A percentile compares a stretch with the other conserved stretches of the same genome.
Conservation (phyloP, 2,329 filamentous ascomycete species). For the Pseudocercospora fijiensis region DNA sequence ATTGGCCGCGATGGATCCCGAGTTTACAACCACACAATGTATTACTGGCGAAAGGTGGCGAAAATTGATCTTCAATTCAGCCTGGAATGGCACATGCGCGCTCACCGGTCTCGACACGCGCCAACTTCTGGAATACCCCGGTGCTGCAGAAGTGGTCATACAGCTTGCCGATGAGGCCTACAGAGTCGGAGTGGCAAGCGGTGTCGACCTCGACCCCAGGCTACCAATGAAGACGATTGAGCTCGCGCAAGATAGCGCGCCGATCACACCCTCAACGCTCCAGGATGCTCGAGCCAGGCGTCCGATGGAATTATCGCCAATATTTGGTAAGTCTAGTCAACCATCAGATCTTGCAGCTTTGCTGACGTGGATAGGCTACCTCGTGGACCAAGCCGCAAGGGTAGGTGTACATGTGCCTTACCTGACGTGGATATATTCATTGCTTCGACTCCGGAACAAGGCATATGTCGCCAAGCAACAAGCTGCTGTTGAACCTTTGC, state of each 20-base stretch:
- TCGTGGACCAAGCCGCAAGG: slow-evolving; percentile 18
- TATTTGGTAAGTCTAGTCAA: slow-evolving; percentile 24
- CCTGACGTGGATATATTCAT: slow-evolving; percentile 17
- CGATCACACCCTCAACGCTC: slow-evolving; percentile 29
- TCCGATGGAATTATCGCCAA: slow-evolving; percentile 29
- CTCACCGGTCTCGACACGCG: slow-evolving; percentile 28
- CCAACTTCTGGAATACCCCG: slow-evolving; percentile 19
- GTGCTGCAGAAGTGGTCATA: slow-evolving; percentile 17
- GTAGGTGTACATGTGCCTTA: slow-evolving; percentile 17
- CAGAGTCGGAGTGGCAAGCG: slow-evolving; percentile 22
- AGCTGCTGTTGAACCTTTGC: background rate
- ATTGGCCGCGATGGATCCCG: slow-evolving; percentile 23
- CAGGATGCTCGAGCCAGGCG: slow-evolving; percentile 27
- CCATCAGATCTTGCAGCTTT: background rate
- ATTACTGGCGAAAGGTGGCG: slow-evolving; percentile 28
- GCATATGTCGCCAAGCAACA: slow-evolving; percentile 16
- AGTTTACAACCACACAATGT: slow-evolving; percentile 22
- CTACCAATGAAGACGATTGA: slow-evolving; percentile 21
- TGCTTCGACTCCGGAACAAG: slow-evolving; percentile 18
- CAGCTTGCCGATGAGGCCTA: slow-evolving; percentile 27
- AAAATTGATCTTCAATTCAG: slow-evolving; percentile 30
- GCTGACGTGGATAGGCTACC: slow-evolving; percentile 12
- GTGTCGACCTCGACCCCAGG: slow-evolving; percentile 17
- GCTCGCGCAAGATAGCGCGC: slow-evolving; percentile 18
- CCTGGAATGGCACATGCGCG: slow-evolving; percentile 28